These are phyloP conservation scores for Clonostachys solani DNA, from an alignment of 2,329 filamentous ascomycete species.

Conservation along the genomic window DNA sequence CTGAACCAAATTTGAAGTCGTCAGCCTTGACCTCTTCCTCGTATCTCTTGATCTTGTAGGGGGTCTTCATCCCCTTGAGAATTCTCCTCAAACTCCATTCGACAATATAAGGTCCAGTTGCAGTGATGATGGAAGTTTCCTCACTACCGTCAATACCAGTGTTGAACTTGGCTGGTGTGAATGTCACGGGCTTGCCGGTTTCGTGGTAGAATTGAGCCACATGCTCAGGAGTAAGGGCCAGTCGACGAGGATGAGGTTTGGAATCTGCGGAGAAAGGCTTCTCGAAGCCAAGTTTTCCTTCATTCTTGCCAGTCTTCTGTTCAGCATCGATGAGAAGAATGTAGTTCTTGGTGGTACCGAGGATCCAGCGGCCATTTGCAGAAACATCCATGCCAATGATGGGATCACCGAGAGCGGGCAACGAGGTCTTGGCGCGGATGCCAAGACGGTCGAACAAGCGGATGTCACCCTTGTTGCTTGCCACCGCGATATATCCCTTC, in stretches of 20 bases:
- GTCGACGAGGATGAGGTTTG: slow-evolving; percentile 88
- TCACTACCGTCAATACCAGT: slow-evolving; percentile 66
- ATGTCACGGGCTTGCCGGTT: slow-evolving; percentile 79
- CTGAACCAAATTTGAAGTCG: slow-evolving; percentile 95
- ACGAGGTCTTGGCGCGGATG: slow-evolving; percentile 95
- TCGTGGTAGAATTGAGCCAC: slow-evolving; percentile 98
- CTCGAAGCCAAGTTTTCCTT: slow-evolving; percentile 97
- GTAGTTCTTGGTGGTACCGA: slow-evolving; percentile 92
- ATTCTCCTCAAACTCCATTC: slow-evolving; percentile 96
- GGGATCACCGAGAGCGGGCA: slow-evolving; percentile 89
- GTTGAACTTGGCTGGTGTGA: slow-evolving; percentile 93
- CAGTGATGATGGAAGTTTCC: slow-evolving; percentile 94
- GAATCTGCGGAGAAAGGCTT: slow-evolving; percentile 86
- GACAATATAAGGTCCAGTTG: slow-evolving; percentile 93
- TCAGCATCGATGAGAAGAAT: slow-evolving; percentile 87
- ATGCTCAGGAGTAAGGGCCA: slow-evolving; percentile 84
- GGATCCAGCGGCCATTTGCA: slow-evolving; percentile 91
- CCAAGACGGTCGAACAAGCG: slow-evolving; percentile 94
- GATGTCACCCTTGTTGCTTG: slow-evolving; percentile 96
- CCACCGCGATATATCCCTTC: slow-evolving; percentile 94
- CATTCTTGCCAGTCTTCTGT: slow-evolving; percentile 91
- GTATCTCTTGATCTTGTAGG: slow-evolving; percentile 96
- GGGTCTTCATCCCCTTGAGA: slow-evolving; percentile 72
- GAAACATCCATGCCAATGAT: slow-evolving; percentile 95
- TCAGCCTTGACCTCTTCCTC: slow-evolving; percentile 94